Percentiles rank a stretch among this genome's conserved stretches.
Evolutionary conservation across 2,329 filamentous ascomycete genomes (phyloP).

Genomic region (Aaosphaeria arxii): DNA sequence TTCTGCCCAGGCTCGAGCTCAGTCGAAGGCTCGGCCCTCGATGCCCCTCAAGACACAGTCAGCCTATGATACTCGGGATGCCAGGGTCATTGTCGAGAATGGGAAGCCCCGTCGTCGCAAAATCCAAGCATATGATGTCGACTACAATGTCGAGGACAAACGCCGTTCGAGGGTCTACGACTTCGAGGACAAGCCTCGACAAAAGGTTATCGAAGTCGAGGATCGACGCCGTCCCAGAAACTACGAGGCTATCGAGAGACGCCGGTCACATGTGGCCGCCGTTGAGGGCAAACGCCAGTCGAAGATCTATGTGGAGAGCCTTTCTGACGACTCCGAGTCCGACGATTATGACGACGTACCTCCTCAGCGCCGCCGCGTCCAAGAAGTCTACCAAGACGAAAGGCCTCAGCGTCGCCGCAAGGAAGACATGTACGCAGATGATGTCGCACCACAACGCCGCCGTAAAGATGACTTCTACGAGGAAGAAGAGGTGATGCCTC

Average conservation of each 20-base stretch:
- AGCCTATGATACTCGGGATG: constrained; percentile 19
- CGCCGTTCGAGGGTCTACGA: constrained; percentile 7
- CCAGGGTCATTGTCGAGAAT: constrained; percentile 26
- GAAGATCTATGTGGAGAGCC: not conserved
- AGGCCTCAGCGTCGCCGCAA: no score
- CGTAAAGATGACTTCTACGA: not conserved
- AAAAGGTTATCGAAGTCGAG: not conserved
- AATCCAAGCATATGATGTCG: constrained; percentile 23
- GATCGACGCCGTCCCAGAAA: not conserved
- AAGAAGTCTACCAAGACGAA: no score
- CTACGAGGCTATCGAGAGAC: no score
- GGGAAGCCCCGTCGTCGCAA: constrained; percentile 20
- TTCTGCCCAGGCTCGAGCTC: constrained; percentile 15
- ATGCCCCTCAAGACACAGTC: constrained; percentile 30
- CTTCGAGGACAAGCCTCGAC: not conserved
- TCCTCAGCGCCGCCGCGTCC: no score
- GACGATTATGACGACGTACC: no score
- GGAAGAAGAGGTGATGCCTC: not conserved
- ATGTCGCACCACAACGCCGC: no score
- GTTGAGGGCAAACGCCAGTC: not conserved
- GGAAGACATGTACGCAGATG: no score
- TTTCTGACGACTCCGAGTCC: no score
- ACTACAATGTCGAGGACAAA: constrained; percentile 9
- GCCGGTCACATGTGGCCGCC: not conserved
- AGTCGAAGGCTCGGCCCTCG: constrained; percentile 26